These are phyloP conservation scores for Pyronema domesticum DNA, from an alignment of 495 filamentous ascomycete genomes.

Conservation along the genomic window DNA sequence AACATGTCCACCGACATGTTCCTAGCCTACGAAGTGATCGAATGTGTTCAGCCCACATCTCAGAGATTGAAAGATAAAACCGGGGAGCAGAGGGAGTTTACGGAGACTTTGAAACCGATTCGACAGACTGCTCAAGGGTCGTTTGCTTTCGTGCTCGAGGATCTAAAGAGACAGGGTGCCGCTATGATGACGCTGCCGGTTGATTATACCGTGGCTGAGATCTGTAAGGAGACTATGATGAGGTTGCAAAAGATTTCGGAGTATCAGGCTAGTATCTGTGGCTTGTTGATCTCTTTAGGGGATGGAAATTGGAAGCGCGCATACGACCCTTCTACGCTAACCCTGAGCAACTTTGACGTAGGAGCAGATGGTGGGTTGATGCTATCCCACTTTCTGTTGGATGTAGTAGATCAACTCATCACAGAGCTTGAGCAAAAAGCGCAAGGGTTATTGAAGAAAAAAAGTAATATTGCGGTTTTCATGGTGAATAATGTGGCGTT, in stretches of 20 bases:
- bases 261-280: constrained; percentile 71
- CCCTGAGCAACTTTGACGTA: constrained; percentile 63
- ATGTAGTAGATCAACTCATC: constrained; percentile 70
- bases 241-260: constrained; percentile 70
- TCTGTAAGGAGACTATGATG: constrained; percentile 71
- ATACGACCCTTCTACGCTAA: constrained; percentile 38
- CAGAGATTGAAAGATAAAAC: constrained; percentile 63
- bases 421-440: constrained; percentile 58
- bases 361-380: constrained; percentile 77
- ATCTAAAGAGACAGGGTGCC: constrained; percentile 53
- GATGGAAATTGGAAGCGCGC: constrained; percentile 71
- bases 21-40: constrained; percentile 87
- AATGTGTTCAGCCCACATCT: constrained; percentile 68
- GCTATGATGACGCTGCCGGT: constrained; percentile 46
- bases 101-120: constrained; percentile 72
- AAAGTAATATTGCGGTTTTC: constrained; percentile 68
- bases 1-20: constrained; percentile 89
- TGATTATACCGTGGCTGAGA: constrained; percentile 61
- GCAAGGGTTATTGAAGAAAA: constrained; percentile 55
- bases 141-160: constrained; percentile 67
- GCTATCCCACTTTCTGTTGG: constrained; percentile 69
- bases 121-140: constrained; percentile 82
- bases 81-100: constrained; percentile 69
- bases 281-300: constrained; percentile 77
- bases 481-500: constrained; percentile 75